phyloP scores from a whole-genome alignment of 2,329 filamentous ascomycete genomes.

The Sporothrix variecibatus region DNA sequence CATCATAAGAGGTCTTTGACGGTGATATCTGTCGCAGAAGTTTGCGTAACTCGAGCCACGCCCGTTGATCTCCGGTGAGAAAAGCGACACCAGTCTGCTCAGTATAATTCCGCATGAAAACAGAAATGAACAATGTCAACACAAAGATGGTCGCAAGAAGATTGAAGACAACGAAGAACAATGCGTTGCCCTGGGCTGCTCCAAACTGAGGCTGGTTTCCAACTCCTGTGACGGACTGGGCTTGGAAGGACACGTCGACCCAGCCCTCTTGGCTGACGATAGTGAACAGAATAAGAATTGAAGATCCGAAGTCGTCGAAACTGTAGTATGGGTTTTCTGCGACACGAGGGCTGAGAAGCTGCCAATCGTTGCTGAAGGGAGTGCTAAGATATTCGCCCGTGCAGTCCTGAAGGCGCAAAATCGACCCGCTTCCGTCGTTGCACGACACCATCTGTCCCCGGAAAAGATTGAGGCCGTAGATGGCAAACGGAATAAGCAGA shows the following conservation, averaged over 20 bases:
- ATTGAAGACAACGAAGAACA: slow-evolving; percentile 97
- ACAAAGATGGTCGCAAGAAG: slow-evolving; percentile 95
- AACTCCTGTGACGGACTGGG: slow-evolving; percentile 76
- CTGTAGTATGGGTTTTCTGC: slow-evolving; percentile 82
- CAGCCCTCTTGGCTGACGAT: slow-evolving; percentile 99
- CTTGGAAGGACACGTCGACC: slow-evolving; percentile 86
- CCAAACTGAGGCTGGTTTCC: slow-evolving; percentile 72
- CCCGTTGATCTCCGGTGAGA: slow-evolving; percentile 90
- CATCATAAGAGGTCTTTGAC: slow-evolving; percentile 84
- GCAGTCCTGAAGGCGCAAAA: slow-evolving; percentile 69
- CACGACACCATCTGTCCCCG: slow-evolving; percentile 77
- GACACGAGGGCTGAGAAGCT: slow-evolving; percentile 78
- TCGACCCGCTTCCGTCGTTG: slow-evolving; percentile 67
- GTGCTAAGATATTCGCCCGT: slow-evolving; percentile 77
- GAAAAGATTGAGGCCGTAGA: slow-evolving; percentile 93
- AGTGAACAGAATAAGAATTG: slow-evolving; percentile 95
- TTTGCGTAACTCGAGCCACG: slow-evolving; percentile 94
- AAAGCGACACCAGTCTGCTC: slow-evolving; percentile 98
- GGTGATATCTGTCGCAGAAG: slow-evolving; percentile 89
- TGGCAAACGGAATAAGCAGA: slow-evolving; percentile 91
- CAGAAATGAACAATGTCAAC: slow-evolving; percentile 94
- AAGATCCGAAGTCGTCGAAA: slow-evolving; percentile 93
- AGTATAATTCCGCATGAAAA: slow-evolving; percentile 99
- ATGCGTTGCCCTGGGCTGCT: slow-evolving; percentile 75
- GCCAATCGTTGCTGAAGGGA: slow-evolving; percentile 75